These are phyloP conservation scores for Apiotrichum laibachii DNA, from an alignment of 1,284 basidiomycete genomes.

Conservation along the genomic window DNA sequence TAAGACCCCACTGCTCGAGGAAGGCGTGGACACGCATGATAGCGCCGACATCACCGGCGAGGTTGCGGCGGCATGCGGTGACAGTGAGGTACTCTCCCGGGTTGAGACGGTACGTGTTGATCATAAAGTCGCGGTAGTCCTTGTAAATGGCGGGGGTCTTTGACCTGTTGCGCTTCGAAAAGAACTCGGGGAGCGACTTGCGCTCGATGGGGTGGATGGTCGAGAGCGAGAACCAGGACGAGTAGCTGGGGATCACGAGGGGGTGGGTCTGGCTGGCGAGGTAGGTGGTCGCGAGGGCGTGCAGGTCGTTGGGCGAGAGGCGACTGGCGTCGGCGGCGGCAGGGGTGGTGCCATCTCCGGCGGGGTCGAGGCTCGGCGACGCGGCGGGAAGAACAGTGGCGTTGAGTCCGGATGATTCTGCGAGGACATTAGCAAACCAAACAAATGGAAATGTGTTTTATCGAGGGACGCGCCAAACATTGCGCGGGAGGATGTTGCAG, in stretches of 20 bases:
- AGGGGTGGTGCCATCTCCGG: constrained; percentile 24
- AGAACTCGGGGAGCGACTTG: constrained; percentile 94
- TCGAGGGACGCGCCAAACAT: too few relatives aligned
- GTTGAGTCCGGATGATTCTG: constrained; percentile 27
- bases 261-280: constrained; percentile 96
- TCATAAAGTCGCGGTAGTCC: constrained; percentile 99
- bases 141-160: constrained; percentile 98
- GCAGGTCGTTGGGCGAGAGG: constrained; percentile 43
- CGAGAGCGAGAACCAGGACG: constrained; percentile 96
- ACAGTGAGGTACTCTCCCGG: constrained; percentile 96
- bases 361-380: constrained; percentile 16
- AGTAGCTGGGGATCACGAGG: constrained; percentile 94
- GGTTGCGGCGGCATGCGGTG: constrained; percentile 90
- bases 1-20: constrained; percentile 96
- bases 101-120: constrained; percentile 94
- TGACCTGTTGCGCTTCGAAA: constrained; percentile 89
- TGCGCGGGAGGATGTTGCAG: too few relatives aligned
- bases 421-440: constrained; percentile 2
- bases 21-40: constrained; percentile 99
- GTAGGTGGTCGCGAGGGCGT: constrained; percentile 59
- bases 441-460: not conserved
- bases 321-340: constrained; percentile 28
- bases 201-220: constrained; percentile 90
- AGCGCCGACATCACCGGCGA: constrained; percentile 97
- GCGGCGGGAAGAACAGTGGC: constrained; percentile 8